Percentiles rank a stretch among this genome's conserved stretches.
These are phyloP conservation scores for Diaporthe capsici DNA, from an alignment of 2,329 filamentous ascomycete species.

Conservation along the genomic window DNA sequence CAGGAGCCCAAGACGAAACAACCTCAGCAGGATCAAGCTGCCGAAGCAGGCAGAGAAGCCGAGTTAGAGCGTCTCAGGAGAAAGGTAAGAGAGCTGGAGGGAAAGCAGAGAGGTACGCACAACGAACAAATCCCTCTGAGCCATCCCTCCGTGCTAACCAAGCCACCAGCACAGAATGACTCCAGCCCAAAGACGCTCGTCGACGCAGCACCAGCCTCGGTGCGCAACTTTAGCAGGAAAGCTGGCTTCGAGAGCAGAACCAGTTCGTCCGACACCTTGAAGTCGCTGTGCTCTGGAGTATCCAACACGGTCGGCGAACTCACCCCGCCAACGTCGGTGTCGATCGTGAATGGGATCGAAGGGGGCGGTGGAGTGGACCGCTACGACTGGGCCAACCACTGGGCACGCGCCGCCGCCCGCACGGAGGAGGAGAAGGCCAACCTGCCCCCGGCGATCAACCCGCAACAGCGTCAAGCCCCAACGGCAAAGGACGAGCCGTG, in stretches of 20 bases:
- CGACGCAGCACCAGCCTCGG: background rate
- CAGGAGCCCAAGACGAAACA: background rate
- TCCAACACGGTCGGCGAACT: no score
- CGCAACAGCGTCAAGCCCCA: background rate
- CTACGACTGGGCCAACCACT: constrained; percentile 18
- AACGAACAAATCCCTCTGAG: no score
- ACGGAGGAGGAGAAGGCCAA: background rate
- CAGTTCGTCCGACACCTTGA: background rate
- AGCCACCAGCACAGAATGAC: background rate
- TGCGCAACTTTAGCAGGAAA: no score
- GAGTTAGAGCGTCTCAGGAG: constrained; percentile 19
- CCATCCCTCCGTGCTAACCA: background rate
- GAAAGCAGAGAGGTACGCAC: background rate
- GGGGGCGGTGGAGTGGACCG: background rate
- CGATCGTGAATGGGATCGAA: no score
- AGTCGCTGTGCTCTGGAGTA: background rate
- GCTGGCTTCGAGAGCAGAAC: background rate
- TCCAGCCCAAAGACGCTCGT: background rate
- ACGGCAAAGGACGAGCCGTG: background rate
- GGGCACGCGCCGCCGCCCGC: background rate
- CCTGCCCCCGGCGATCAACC: background rate
- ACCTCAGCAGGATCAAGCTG: background rate
- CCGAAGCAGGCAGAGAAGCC: background rate
- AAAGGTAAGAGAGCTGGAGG: background rate
- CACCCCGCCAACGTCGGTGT: background rate